Evolutionary conservation across 1,284 basidiomycete genomes (phyloP).

Genomic region (Tylopilus orsonianus): DNA sequence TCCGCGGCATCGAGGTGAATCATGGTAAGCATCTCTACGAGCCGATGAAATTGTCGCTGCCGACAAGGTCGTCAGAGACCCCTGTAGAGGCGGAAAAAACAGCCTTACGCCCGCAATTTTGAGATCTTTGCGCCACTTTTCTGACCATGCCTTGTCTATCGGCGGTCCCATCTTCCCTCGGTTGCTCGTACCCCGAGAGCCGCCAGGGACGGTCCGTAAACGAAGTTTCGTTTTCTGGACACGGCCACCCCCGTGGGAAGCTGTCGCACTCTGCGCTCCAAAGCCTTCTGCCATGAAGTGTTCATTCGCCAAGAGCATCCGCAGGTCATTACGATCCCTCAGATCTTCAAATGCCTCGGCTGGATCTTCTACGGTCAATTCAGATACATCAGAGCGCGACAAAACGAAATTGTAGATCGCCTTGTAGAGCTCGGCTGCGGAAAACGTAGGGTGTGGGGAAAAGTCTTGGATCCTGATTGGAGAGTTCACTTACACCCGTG

Average conservation of each 20-base stretch:
- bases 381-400: slow-evolving; percentile 67
- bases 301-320: slow-evolving; percentile 69
- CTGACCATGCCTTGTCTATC: slow-evolving; percentile 76
- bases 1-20: slow-evolving; percentile 70
- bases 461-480: neutral
- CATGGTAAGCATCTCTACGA: slow-evolving; percentile 90
- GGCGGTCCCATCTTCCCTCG: slow-evolving; percentile 76
- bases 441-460: slow-evolving; percentile 6
- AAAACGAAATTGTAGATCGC: slow-evolving; percentile 83
- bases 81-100: neutral
- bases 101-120: slow-evolving; percentile 84
- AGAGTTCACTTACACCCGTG: slow-evolving; percentile 77
- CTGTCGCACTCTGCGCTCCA: slow-evolving; percentile 13
- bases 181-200: slow-evolving; percentile 27
- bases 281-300: slow-evolving; percentile 70
- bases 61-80: slow-evolving; percentile 4
- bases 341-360: slow-evolving; percentile 95
- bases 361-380: slow-evolving; percentile 96
- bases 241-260: slow-evolving; percentile 47
- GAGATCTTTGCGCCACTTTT: slow-evolving; percentile 74
- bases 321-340: slow-evolving; percentile 88
- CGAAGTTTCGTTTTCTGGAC: slow-evolving; percentile 36
- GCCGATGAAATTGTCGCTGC: slow-evolving; percentile 88
- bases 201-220: slow-evolving; percentile 39
- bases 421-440: slow-evolving; percentile 80